Conservation (phyloP, 2,329 filamentous ascomycete species). For the Fusarium clavum region DNA sequence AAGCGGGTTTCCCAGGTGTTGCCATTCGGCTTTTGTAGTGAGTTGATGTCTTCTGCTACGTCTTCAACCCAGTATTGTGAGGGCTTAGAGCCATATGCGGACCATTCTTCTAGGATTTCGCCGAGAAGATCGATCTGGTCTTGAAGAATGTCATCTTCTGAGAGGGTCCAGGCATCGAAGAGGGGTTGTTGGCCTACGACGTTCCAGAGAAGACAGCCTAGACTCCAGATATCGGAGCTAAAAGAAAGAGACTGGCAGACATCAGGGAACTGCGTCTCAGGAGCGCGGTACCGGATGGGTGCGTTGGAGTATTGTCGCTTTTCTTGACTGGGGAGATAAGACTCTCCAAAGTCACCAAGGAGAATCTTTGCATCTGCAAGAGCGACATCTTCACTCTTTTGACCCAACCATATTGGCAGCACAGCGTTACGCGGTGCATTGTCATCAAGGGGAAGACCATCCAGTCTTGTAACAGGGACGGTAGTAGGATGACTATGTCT, state of each 20-base stretch:
- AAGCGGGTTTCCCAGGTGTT: slow-evolving; percentile 32
- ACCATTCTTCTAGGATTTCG: slow-evolving; percentile 38
- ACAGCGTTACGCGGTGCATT: slow-evolving; percentile 34
- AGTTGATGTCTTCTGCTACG: slow-evolving; percentile 10
- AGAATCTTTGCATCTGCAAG: slow-evolving; percentile 35
- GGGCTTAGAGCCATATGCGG: slow-evolving; percentile 22
- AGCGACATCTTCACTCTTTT: slow-evolving; percentile 37
- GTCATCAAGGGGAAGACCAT: slow-evolving; percentile 35
- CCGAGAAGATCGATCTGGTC: slow-evolving; percentile 38
- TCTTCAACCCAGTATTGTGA: slow-evolving; percentile 33
- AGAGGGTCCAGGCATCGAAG: slow-evolving; percentile 38
- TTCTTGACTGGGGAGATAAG: slow-evolving; percentile 29
- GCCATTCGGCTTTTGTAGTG: background rate
- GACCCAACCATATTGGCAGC: slow-evolving; percentile 37
- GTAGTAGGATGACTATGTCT: slow-evolving; percentile 28
- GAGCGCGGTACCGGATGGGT: slow-evolving; percentile 35
- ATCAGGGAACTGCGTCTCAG: slow-evolving; percentile 38
- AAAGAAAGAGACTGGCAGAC: slow-evolving; percentile 34
- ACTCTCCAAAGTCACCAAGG: slow-evolving; percentile 40
- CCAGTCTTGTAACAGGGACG: slow-evolving; percentile 36
- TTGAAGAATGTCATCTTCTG: slow-evolving; percentile 37
- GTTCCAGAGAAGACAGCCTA: slow-evolving; percentile 41
- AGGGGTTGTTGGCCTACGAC: slow-evolving; percentile 35
- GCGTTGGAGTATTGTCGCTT: slow-evolving; percentile 36
- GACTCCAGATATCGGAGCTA: slow-evolving; percentile 38